These are phyloP conservation scores for Didymella keratinophila DNA, from an alignment of 2,329 filamentous ascomycete species.

Conservation along the genomic window DNA sequence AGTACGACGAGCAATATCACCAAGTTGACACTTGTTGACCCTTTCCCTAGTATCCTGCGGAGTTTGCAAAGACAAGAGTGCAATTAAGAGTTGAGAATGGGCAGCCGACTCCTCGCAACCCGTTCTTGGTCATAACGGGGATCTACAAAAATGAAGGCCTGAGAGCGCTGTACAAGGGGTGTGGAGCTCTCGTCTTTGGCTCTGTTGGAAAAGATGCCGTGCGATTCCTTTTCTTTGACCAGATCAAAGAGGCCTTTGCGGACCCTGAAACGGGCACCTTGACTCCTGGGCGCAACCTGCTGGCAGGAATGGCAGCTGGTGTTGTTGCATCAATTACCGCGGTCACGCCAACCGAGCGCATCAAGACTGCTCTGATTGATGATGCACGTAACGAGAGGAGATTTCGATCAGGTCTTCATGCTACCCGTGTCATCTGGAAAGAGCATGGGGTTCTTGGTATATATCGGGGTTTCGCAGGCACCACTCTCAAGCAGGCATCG, in stretches of 20 bases:
- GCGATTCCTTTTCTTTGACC: conserved; percentile 71
- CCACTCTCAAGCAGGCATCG: conserved; percentile 68
- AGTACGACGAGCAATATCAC: conserved; percentile 26
- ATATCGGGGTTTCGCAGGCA: conserved; percentile 67
- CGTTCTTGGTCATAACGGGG: conserved; percentile 63
- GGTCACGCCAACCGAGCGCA: conserved; percentile 72
- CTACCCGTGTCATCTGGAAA: conserved; percentile 57
- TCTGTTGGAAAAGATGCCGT: conserved; percentile 71
- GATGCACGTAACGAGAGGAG: conserved; percentile 61
- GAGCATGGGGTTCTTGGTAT: conserved; percentile 64
- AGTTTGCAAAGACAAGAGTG: conserved; percentile 72
- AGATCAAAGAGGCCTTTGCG: conserved; percentile 67
- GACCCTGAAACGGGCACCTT: conserved; percentile 64
- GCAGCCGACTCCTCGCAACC: conserved; percentile 61
- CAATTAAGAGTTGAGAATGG: conserved; percentile 61
- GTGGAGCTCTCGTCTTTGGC: conserved; percentile 66
- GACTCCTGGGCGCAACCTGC: conserved; percentile 64
- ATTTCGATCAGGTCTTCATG: conserved; percentile 62
- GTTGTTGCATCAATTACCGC: conserved; percentile 68
- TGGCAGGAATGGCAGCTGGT: conserved; percentile 70
- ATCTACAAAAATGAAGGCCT: conserved; percentile 66
- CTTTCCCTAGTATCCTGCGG: conserved; percentile 63
- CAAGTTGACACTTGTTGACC: neutral
- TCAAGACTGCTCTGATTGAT: conserved; percentile 73
- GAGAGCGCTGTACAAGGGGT: conserved; percentile 69